Evolutionary conservation across 2,329 filamentous ascomycete species (phyloP).

Genomic region (Cladosporium halotolerans): DNA sequence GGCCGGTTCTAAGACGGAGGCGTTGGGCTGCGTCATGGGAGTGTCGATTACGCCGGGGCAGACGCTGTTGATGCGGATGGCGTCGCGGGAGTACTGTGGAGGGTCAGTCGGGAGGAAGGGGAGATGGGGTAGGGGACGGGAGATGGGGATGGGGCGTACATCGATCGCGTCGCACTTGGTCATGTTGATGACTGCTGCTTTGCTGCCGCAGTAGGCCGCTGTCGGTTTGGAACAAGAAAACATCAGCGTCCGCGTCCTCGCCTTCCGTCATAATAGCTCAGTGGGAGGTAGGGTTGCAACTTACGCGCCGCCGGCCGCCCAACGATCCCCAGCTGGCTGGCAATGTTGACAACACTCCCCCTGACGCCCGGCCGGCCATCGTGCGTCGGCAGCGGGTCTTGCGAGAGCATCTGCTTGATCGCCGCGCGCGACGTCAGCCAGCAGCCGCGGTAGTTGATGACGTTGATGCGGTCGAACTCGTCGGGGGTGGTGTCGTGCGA

Average conservation of each 20-base stretch:
- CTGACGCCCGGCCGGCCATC: conserved; percentile 37
- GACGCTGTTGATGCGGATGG: conserved; percentile 21
- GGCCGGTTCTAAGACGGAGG: conserved; percentile 25
- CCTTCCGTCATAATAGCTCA: background rate
- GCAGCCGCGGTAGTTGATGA: conserved; percentile 40
- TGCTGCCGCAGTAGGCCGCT: conserved; percentile 44
- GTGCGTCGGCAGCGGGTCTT: conserved; percentile 39
- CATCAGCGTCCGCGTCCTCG: background rate
- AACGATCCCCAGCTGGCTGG: conserved; percentile 39
- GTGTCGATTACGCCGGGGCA: conserved; percentile 21
- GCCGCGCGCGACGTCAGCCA: conserved; percentile 43
- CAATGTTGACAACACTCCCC: conserved; percentile 43
- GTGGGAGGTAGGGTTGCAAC: background rate
- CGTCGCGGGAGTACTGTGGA: conserved; percentile 20
- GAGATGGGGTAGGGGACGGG: background rate
- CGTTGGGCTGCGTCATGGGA: conserved; percentile 30
- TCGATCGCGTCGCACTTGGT: conserved; percentile 44
- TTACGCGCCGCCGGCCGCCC: conserved; percentile 17
- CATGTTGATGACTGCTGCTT: conserved; percentile 42
- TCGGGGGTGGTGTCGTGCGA: conserved; percentile 31
- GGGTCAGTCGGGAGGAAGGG: background rate
- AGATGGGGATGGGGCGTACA: conserved; percentile 23
- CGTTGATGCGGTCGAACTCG: conserved; percentile 40
- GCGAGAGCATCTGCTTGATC: conserved; percentile 38
- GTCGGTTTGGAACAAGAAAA: background rate